These are phyloP conservation scores for Cicer bijugum DNA, from an alignment of 306 rosid genomes.

Conservation along the genomic window DNA sequence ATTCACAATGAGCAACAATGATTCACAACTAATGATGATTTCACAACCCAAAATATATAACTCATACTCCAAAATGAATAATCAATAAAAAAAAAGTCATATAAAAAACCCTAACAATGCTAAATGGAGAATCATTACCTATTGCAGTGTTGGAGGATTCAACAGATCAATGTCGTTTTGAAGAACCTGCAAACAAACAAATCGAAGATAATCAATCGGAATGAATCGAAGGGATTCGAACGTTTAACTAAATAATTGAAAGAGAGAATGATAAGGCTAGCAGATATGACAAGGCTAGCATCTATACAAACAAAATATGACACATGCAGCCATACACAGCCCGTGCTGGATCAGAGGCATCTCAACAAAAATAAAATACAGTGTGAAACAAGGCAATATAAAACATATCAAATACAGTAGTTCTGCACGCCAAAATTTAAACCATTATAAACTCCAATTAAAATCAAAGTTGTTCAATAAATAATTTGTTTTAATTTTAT, in stretches of 20 bases:
- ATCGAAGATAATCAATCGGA: not conserved
- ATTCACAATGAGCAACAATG: no score
- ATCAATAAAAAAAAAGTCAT: no score
- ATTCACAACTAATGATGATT: no score
- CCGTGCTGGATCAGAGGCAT: not conserved
- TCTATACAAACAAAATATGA: no score
- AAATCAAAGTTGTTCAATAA: not conserved
- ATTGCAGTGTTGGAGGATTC: not conserved
- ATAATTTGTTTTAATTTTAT: not conserved
- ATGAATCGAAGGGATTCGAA: not conserved
- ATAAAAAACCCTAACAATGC: no score
- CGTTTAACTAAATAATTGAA: not conserved
- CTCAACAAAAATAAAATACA: not conserved
- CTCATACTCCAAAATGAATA: no score
- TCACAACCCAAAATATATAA: no score
- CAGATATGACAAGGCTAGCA: no score
- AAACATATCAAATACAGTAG: constrained; percentile 36
- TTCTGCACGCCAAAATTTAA: constrained; percentile 41
- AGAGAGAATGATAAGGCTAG: not conserved
- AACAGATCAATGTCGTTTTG: constrained; percentile 47
- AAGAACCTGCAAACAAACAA: constrained; percentile 42
- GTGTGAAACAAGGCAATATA: not conserved
- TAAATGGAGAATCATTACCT: no score
- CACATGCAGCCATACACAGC: no score
- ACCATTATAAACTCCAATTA: not conserved